A percentile compares a stretch with the other conserved stretches of the same genome.
phyloP scores from a whole-genome alignment of 805 yeast genomes.

The Ogataea populi-albae region DNA sequence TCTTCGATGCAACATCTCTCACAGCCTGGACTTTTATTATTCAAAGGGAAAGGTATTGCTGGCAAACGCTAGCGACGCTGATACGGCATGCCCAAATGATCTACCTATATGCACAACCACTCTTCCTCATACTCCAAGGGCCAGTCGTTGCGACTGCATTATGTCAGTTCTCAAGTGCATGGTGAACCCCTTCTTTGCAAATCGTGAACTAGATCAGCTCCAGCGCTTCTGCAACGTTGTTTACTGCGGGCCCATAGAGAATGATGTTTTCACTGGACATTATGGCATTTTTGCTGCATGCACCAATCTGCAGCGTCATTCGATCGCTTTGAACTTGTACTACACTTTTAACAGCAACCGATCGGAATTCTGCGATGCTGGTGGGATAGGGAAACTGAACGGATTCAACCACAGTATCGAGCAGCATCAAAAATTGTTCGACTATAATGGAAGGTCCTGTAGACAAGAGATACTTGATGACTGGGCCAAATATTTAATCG shows the following conservation, averaged over 20 bases:
- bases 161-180: slow-evolving; percentile 40
- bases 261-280: slow-evolving; percentile 36
- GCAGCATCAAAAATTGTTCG: slow-evolving; percentile 16
- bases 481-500: slow-evolving; percentile 24
- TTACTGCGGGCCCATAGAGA: slow-evolving; percentile 38
- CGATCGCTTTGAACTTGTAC: slow-evolving; percentile 40
- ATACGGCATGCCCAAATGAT: slow-evolving; percentile 9
- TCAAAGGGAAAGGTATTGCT: slow-evolving; percentile 3
- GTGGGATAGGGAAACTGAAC: slow-evolving; percentile 17
- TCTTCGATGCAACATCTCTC: slow-evolving; percentile 13
- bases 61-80: slow-evolving; percentile 1
- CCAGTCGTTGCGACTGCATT: slow-evolving; percentile 43
- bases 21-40: slow-evolving; percentile 17
- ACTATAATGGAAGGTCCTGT: slow-evolving; percentile 24
- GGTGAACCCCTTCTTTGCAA: slow-evolving; percentile 18
- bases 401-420: slow-evolving; percentile 13
- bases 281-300: slow-evolving; percentile 45
- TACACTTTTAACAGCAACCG: slow-evolving; percentile 25
- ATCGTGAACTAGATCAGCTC: slow-evolving; percentile 17
- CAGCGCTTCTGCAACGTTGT: slow-evolving; percentile 35
- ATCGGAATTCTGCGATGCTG: slow-evolving; percentile 16
- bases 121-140: slow-evolving; percentile 42
- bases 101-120: slow-evolving; percentile 13
- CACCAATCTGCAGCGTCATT: slow-evolving; percentile 35
- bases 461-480: slow-evolving; percentile 24